Conservation (phyloP, 1,284 basidiomycete genomes). For the Somion occarium region DNA sequence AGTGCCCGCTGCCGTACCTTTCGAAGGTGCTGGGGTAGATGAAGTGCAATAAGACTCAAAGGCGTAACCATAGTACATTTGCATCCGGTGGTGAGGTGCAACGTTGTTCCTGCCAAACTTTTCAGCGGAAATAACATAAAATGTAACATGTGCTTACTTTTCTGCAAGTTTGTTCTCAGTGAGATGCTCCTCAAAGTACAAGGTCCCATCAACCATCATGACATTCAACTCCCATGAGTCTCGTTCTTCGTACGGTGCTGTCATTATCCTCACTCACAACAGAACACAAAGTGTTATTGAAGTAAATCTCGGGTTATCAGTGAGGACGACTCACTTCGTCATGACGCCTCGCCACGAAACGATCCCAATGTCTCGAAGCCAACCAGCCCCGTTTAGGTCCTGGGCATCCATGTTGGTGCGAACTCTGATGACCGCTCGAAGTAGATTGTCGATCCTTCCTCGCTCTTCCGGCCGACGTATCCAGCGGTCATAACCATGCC, state of each 20-base stretch:
- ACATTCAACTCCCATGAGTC: conserved; percentile 85
- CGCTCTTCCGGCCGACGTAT: conserved; percentile 59
- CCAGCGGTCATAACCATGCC: conserved; percentile 68
- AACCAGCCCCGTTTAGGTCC: conserved; percentile 28
- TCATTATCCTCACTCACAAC: conserved; percentile 62
- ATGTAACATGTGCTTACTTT: conserved; percentile 43
- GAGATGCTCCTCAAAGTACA: conserved; percentile 84
- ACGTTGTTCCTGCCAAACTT: conserved; percentile 49
- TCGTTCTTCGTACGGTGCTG: conserved; percentile 75
- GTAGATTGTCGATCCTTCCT: conserved; percentile 59
- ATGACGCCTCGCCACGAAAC: conserved; percentile 89
- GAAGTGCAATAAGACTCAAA: conserved; percentile 87
- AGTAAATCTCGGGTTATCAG: not conserved
- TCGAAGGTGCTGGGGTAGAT: conserved; percentile 18
- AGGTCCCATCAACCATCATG: conserved; percentile 69
- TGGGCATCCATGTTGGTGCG: conserved; percentile 32
- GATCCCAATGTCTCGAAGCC: conserved; percentile 45
- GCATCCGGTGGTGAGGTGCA: conserved; percentile 50
- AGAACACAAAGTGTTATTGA: conserved; percentile 10
- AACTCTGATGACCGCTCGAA: conserved; percentile 46
- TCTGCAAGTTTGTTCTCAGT: conserved; percentile 50
- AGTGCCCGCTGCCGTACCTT: conserved; percentile 26
- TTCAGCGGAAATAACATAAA: not conserved
- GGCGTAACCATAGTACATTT: conserved; percentile 76
- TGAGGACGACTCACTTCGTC: conserved; percentile 66